phyloP scores from a whole-genome alignment of 2,329 filamentous ascomycete species.

The Colletotrichum sp. region DNA sequence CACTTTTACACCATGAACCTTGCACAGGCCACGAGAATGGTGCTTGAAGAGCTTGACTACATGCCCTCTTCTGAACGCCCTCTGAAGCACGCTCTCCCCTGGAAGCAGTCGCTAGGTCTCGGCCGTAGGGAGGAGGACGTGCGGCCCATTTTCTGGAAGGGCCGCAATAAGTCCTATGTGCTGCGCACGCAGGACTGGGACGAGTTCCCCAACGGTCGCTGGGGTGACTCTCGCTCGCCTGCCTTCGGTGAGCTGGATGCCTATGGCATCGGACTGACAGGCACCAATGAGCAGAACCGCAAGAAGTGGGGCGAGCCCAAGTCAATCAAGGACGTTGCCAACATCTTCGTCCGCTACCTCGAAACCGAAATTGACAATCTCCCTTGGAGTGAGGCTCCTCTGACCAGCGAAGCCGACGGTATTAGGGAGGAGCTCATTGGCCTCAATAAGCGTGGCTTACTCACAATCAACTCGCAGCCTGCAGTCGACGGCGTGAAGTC shows the following conservation, averaged over 20 bases:
- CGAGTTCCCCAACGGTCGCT: slow-evolving; percentile 97
- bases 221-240: slow-evolving; percentile 95
- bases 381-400: slow-evolving; percentile 92
- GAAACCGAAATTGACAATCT: slow-evolving; percentile 80
- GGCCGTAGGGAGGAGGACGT: slow-evolving; percentile 93
- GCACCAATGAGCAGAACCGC: slow-evolving; percentile 94
- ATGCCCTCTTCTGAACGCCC: slow-evolving; percentile 79
- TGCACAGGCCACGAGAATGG: slow-evolving; percentile 90
- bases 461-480: slow-evolving; percentile 98
- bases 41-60: slow-evolving; percentile 87
- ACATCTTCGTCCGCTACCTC: slow-evolving; percentile 86
- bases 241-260: slow-evolving; percentile 95
- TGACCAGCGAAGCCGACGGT: slow-evolving; percentile 79
- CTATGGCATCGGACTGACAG: slow-evolving; percentile 92
- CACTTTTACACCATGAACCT: slow-evolving; percentile 99
- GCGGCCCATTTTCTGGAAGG: slow-evolving; percentile 97
- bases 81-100: slow-evolving; percentile 88
- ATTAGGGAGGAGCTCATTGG: slow-evolving; percentile 80
- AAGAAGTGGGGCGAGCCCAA: slow-evolving; percentile 91
- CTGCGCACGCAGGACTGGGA: slow-evolving; percentile 98
- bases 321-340: slow-evolving; percentile 78
- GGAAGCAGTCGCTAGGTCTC: slow-evolving; percentile 92
- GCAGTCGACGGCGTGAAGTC: slow-evolving; percentile 92
- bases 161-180: slow-evolving; percentile 94
- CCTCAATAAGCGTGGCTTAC: slow-evolving; percentile 83